A percentile compares a stretch with the other conserved stretches of the same genome.
phyloP scores from a whole-genome alignment of 2,329 filamentous ascomycete genomes.

The Pseudogymnoascus sp. region DNA sequence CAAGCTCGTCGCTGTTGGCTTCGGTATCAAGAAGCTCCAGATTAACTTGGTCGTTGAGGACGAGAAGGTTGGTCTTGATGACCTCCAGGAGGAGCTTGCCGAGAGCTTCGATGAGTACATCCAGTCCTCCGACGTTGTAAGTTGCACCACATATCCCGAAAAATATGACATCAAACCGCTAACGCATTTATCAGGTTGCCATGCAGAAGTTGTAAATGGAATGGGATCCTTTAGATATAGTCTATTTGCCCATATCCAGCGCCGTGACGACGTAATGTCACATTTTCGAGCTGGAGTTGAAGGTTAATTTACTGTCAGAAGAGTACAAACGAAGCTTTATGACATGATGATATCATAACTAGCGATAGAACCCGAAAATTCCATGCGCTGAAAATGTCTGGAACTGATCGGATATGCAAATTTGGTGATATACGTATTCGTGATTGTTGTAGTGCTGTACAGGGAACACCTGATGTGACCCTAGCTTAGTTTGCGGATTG shows the following conservation, averaged over 20 bases:
- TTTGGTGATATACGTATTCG: not conserved
- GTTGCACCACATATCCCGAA: conserved; percentile 20
- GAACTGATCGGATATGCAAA: conserved; percentile 14
- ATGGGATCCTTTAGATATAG: conserved; percentile 23
- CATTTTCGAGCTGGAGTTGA: conserved; percentile 18
- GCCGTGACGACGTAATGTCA: conserved; percentile 21
- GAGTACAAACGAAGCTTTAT: conserved; percentile 21
- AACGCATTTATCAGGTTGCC: conserved; percentile 42
- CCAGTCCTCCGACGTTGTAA: conserved; percentile 81
- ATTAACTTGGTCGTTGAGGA: conserved; percentile 98
- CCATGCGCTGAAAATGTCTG: conserved; percentile 6
- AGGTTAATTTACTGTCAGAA: conserved; percentile 15
- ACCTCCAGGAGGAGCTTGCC: conserved; percentile 79
- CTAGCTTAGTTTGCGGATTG: not conserved
- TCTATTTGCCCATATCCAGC: conserved; percentile 14
- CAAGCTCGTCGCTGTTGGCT: conserved; percentile 83
- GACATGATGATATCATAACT: conserved; percentile 25
- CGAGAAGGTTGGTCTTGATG: conserved; percentile 82
- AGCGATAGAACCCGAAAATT: conserved; percentile 12
- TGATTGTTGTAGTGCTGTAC: not conserved
- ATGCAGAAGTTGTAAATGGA: conserved; percentile 80
- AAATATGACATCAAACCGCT: not conserved
- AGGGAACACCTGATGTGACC: not conserved
- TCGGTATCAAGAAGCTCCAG: conserved; percentile 98
- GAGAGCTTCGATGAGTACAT: conserved; percentile 82